These are phyloP conservation scores for Elongisporangium anandrum DNA, from an alignment of 352 stramenopile species.

Conservation along the genomic window DNA sequence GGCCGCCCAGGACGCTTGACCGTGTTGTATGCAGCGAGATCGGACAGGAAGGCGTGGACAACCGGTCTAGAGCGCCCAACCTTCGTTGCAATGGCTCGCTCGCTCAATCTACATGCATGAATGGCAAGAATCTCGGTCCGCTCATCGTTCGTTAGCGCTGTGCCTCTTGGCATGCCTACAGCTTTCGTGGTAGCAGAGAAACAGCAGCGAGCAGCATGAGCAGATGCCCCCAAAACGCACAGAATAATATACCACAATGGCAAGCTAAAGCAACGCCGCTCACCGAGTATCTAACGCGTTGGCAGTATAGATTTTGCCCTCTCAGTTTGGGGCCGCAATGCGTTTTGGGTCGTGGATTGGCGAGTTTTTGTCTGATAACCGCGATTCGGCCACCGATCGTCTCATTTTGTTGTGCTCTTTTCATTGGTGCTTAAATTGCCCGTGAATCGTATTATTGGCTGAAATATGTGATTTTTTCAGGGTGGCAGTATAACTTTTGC, in stretches of 20 bases:
- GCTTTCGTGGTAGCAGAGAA: neutral
- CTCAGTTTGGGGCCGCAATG: too few relatives aligned
- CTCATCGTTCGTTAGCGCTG: neutral
- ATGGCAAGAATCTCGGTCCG: too few relatives aligned
- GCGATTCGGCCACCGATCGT: conserved; percentile 1
- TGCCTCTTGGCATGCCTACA: conserved; percentile 1
- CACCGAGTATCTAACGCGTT: neutral
- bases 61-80: too few relatives aligned
- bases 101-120: too few relatives aligned
- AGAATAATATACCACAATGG: neutral
- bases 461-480: neutral
- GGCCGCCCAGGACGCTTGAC: too few relatives aligned
- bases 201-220: neutral
- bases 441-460: conserved; percentile 1
- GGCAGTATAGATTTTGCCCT: conserved; percentile 1
- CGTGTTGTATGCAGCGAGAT: too few relatives aligned
- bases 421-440: neutral
- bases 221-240: neutral
- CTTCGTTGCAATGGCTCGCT: too few relatives aligned
- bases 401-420: neutral
- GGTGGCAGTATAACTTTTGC: conserved; percentile 4
- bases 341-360: neutral
- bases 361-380: neutral
- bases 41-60: too few relatives aligned
- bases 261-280: neutral